Evolutionary conservation across 176 grass and related monocot genomes (phyloP).

Genomic region (Pharus latifolius): DNA sequence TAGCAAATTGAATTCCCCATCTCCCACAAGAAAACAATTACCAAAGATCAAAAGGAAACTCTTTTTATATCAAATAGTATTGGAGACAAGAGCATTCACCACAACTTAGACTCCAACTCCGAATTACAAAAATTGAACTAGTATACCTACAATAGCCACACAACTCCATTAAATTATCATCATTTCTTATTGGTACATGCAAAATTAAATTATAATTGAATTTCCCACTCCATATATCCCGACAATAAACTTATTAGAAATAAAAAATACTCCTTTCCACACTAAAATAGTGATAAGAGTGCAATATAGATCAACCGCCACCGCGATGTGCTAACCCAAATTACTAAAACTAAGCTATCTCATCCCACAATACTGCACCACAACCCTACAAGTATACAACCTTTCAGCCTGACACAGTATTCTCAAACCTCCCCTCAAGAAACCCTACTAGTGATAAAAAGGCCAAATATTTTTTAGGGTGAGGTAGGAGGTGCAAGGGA

Average conservation of each 20-base stretch:
- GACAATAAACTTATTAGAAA: neutral
- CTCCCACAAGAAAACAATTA: neutral
- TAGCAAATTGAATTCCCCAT: neutral
- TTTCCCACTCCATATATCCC: neutral
- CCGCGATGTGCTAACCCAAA: neutral
- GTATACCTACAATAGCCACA: neutral
- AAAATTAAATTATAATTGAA: neutral
- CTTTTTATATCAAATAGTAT: slow-evolving; percentile 5
- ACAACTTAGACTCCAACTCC: neutral
- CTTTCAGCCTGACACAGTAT: neutral
- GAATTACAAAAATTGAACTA: neutral
- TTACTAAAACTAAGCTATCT: neutral
- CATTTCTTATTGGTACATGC: neutral
- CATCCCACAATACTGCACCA: neutral
- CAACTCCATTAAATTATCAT: neutral
- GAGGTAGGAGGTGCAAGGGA: neutral
- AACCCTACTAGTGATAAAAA: neutral
- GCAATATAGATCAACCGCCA: neutral
- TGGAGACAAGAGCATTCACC: neutral
- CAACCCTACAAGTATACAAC: neutral
- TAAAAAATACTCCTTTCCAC: neutral
- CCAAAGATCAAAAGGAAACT: neutral
- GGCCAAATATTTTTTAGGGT: neutral
- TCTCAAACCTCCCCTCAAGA: neutral
- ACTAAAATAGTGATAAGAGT: neutral